Base-by-base conservation (phyloP, 768 basidiomycete species). In the Leccinum boreale region DNA sequence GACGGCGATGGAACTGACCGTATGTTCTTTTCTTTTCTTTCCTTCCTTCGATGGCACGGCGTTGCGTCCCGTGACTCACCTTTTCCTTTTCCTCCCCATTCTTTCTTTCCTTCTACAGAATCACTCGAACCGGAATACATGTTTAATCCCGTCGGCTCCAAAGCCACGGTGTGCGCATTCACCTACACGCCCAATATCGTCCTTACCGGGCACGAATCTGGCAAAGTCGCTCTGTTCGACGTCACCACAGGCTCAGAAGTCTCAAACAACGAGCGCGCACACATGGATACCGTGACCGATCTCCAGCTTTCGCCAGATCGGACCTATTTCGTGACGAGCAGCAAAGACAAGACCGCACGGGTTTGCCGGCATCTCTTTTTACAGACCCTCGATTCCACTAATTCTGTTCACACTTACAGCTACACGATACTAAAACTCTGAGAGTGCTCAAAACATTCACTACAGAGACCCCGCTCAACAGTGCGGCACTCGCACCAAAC, bases 161-260 rank as follows among this genome's bases (percentile, higher is more conserved):
- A 98, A 76, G 92, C 94, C n/a, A 98, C 93, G 2, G 94, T 98
- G 42, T 95, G 93, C 70, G 87, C 92, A 5, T 98, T 97, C 74
- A 89, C 92, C 4, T 82, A 87, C 52, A 79, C 81, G 12, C 86
- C 89, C 23, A 82, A 87, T 42, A 73, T 89, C 61, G 87, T 99
- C 72, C 78, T 98, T 58, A 96, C 94, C 3, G 96, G 94, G 5
- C 97, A 99, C 75, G 95, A 98, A 76, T 93, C 92, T 45, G 97
- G 97, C 17, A 98, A 96, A 70, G 82, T 98, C 35, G 89, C 92
- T 8, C 78, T 97, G 42, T 98, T 94, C 78, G 92, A 98, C 67
- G 85, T 87, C 58, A 87, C 87, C 70, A 83, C 85, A 0, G 94
- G 94, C 47, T 90, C 95, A 44, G 94, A 97, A 76, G 73, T 92